Conservation (phyloP, 495 filamentous ascomycete species). For the Chaetomidium leptoderma region DNA sequence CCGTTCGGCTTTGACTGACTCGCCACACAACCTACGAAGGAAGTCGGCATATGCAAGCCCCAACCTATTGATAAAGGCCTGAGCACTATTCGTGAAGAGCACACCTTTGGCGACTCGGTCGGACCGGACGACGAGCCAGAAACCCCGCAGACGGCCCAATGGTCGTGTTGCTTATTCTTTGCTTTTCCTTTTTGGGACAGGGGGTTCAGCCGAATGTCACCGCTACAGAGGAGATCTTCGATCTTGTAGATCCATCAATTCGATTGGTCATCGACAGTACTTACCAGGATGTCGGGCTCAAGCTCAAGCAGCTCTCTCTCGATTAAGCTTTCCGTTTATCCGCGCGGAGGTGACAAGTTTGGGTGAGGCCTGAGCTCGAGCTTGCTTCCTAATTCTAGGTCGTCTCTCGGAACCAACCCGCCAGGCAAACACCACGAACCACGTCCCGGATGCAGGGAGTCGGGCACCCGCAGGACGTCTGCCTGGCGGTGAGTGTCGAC, state of each 20-base stretch:
- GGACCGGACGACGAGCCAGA: neutral
- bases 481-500: neutral
- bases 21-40: neutral
- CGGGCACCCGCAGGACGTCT: conserved; percentile 6
- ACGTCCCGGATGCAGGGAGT: neutral
- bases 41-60: conserved; percentile 5
- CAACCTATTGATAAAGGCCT: neutral
- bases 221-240: neutral
- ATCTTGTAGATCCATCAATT: neutral
- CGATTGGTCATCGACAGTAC: neutral
- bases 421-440: neutral
- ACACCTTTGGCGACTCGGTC: neutral
- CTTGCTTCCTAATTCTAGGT: no score
- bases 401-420: no score
- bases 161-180: conserved; percentile 12
- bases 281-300: neutral
- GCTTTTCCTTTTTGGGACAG: conserved; percentile 4
- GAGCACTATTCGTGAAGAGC: neutral
- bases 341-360: no score
- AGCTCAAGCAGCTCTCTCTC: neutral
- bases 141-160: neutral
- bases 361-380: no score
- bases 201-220: neutral
- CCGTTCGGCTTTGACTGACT: neutral
- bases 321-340: no score